Evolutionary conservation across 169 alveolate species (phyloP).

Genomic region (Eimeria tenella): DNA sequence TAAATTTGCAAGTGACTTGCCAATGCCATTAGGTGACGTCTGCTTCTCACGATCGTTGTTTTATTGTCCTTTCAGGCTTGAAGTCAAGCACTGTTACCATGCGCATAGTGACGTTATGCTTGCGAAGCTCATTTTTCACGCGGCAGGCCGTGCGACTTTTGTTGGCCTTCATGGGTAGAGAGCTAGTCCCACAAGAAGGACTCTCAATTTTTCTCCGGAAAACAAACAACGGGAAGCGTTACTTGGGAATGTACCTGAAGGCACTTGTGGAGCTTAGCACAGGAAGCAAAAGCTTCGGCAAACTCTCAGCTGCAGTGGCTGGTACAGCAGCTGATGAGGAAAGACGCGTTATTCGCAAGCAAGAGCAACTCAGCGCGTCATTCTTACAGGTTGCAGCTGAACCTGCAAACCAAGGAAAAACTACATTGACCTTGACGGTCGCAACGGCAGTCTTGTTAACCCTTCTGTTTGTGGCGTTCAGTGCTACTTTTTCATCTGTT

Average conservation of each 20-base stretch:
- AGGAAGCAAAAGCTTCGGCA: slow-evolving; percentile 6
- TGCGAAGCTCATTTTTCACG: not conserved
- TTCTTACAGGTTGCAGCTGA: not conserved
- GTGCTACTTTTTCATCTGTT: not conserved
- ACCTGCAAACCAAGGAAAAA: not conserved
- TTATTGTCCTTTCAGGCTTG: slow-evolving; percentile 17
- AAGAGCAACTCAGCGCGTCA: not conserved
- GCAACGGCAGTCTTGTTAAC: not conserved
- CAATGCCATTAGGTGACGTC: too few species aligned
- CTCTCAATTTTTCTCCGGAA: not conserved
- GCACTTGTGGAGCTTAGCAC: slow-evolving; percentile 58
- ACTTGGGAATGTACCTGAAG: not conserved
- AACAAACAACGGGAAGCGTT: not conserved
- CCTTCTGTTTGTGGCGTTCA: slow-evolving; percentile 1
- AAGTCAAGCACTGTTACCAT: not conserved
- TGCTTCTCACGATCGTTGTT: too few species aligned
- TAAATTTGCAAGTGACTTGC: too few species aligned
- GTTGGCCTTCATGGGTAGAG: not conserved
- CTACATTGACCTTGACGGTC: slow-evolving; percentile 1
- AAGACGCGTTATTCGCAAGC: not conserved
- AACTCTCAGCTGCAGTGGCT: slow-evolving; percentile 26
- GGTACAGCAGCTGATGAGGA: slow-evolving; percentile 30
- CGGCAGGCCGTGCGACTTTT: not conserved
- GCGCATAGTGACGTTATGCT: not conserved
- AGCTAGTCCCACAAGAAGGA: not conserved